Evolutionary conservation across 1,139 yeast species (phyloP).

Genomic region (Taphrina communis): DNA sequence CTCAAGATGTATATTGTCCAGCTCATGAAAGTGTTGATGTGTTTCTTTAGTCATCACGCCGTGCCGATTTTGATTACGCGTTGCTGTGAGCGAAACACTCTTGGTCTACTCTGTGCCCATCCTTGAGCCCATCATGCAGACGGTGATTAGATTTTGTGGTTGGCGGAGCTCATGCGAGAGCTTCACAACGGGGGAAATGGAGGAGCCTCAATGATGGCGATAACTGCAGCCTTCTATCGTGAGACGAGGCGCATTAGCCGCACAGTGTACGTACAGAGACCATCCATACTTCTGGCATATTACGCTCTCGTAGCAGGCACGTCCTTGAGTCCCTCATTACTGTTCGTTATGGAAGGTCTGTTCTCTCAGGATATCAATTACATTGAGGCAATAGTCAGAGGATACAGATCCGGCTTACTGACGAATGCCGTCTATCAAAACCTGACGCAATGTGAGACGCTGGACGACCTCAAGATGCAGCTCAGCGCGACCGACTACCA

Average conservation of each 20-base stretch:
- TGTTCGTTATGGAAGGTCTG: constrained; percentile 28
- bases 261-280: no score
- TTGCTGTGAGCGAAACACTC: no score
- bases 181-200: not conserved
- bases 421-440: constrained; percentile 81
- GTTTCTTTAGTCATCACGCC: no score
- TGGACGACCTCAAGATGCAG: constrained; percentile 92
- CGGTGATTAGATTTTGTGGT: not conserved
- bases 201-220: constrained; percentile 3
- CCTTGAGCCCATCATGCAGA: no score
- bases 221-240: not conserved
- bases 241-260: constrained; percentile 13
- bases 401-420: constrained; percentile 84
- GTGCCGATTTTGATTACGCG: no score
- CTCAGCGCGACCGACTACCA: constrained; percentile 96
- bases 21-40: no score
- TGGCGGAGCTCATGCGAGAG: constrained; percentile 7
- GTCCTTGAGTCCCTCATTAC: no score
- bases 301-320: no score
- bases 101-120: no score
- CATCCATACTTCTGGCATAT: no score
- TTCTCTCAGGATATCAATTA: constrained; percentile 62
- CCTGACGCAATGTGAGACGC: constrained; percentile 91
- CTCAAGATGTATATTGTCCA: no score
- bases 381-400: constrained; percentile 93